Conservation (phyloP, 2,329 filamentous ascomycete genomes). For the Botrytis hyacinthi region DNA sequence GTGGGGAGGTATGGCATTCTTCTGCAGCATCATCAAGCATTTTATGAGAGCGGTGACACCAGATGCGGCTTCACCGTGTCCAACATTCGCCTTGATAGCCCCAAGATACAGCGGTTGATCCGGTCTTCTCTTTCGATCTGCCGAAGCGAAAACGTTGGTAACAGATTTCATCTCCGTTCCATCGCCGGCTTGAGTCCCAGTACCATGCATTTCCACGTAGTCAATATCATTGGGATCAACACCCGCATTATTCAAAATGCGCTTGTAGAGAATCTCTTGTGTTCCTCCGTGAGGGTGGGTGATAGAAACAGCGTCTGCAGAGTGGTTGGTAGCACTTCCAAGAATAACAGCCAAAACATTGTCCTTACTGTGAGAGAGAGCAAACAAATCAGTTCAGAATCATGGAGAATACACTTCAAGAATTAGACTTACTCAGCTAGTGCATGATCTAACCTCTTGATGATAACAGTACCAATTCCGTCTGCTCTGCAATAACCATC, state of each 20-base stretch:
- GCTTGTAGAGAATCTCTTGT: conserved; percentile 69
- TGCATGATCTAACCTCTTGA: conserved; percentile 52
- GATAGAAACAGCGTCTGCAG: conserved; percentile 76
- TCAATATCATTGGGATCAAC: conserved; percentile 74
- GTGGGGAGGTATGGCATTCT: conserved; percentile 37
- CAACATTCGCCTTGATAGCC: conserved; percentile 40
- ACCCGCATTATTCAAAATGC: conserved; percentile 69
- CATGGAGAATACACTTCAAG: neutral
- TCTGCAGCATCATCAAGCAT: conserved; percentile 37
- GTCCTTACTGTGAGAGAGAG: conserved; percentile 45
- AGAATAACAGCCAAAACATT: conserved; percentile 56
- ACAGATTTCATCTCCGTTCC: conserved; percentile 80
- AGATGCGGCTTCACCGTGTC: conserved; percentile 40
- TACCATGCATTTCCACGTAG: conserved; percentile 89
- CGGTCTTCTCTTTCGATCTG: conserved; percentile 18
- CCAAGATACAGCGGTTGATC: conserved; percentile 50
- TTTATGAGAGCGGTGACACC: conserved; percentile 40
- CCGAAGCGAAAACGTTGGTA: conserved; percentile 52
- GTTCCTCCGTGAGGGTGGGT: conserved; percentile 78
- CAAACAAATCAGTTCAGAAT: neutral
- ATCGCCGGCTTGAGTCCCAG: conserved; percentile 82
- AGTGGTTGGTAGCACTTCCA: conserved; percentile 76
- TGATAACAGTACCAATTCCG: conserved; percentile 47
- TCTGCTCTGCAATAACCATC: conserved; percentile 56
- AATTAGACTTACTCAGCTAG: conserved; percentile 33